Evolutionary conservation across 495 filamentous ascomycete genomes (phyloP).

Genomic region (Tuber brumale): DNA sequence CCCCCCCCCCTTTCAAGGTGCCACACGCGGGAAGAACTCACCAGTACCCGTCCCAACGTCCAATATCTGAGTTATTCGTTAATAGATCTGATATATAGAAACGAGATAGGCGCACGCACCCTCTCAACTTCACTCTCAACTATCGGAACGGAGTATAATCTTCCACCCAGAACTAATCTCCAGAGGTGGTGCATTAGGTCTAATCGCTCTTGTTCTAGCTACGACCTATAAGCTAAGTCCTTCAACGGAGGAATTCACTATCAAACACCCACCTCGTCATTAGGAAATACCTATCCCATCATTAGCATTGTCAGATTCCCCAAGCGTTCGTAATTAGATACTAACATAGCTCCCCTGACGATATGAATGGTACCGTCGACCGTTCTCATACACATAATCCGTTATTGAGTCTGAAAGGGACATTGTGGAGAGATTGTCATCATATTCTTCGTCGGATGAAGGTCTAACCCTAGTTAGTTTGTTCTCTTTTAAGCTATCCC

Average conservation of each 20-base stretch:
- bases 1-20: not conserved
- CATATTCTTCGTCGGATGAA: slow-evolving; percentile 17
- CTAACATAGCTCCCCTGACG: slow-evolving; percentile 31
- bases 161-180: slow-evolving; percentile 50
- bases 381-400: slow-evolving; percentile 50
- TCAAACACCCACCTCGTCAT: slow-evolving; percentile 13
- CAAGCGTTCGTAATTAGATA: not conserved
- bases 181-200: slow-evolving; percentile 63
- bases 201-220: slow-evolving; percentile 41
- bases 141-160: slow-evolving; percentile 54
- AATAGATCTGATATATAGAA: not conserved
- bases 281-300: slow-evolving; percentile 25
- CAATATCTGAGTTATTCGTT: slow-evolving; percentile 5
- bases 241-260: not conserved
- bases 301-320: not conserved
- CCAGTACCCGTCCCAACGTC: slow-evolving; percentile 44
- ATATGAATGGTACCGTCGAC: slow-evolving; percentile 54
- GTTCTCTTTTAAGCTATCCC: not conserved
- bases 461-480: not conserved
- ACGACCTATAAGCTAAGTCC: not conserved
- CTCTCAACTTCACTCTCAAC: slow-evolving; percentile 44
- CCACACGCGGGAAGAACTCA: slow-evolving; percentile 6
- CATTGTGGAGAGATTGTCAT: slow-evolving; percentile 36
- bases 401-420: slow-evolving; percentile 46
- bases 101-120: slow-evolving; percentile 21